Conservation (phyloP, 805 yeast species). For the Teunomyces panamensis region DNA sequence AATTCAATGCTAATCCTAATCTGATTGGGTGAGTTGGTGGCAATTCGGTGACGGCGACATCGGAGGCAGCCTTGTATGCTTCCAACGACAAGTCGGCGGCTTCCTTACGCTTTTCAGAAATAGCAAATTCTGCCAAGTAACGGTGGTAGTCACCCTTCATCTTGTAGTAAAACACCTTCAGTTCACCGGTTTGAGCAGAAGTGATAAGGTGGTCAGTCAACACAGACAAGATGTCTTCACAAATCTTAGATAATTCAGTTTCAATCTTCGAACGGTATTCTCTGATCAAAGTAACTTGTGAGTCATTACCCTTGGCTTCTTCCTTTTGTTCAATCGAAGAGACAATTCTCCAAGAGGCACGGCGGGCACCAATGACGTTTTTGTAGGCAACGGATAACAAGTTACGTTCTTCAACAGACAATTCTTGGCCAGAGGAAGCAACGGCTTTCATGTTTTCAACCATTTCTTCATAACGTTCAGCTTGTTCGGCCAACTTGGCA, state of each 20-base stretch:
- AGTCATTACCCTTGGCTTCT: slow-evolving; percentile 91
- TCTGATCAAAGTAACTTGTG: slow-evolving; percentile 85
- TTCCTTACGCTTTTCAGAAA: slow-evolving; percentile 84
- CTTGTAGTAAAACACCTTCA: slow-evolving; percentile 96
- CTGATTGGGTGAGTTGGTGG: slow-evolving; percentile 99
- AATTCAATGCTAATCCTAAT: slow-evolving; percentile 95
- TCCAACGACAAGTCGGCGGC: slow-evolving; percentile 91
- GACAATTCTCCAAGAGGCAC: slow-evolving; percentile 99
- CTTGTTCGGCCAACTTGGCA: slow-evolving; percentile 98
- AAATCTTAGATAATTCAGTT: slow-evolving; percentile 84
- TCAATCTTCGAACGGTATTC: slow-evolving; percentile 95
- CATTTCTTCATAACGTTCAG: slow-evolving; percentile 99
- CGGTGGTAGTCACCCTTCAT: slow-evolving; percentile 99
- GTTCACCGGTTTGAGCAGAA: slow-evolving; percentile 93
- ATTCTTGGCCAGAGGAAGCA: slow-evolving; percentile 92
- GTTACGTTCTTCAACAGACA: slow-evolving; percentile 97
- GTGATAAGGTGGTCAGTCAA: slow-evolving; percentile 88
- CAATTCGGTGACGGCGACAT: slow-evolving; percentile 92
- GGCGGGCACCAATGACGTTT: slow-evolving; percentile 97
- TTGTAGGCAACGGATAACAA: slow-evolving; percentile 95
- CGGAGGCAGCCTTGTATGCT: slow-evolving; percentile 93
- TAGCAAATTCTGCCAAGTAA: slow-evolving; percentile 95
- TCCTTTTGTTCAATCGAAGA: slow-evolving; percentile 98
- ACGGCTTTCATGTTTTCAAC: slow-evolving; percentile 98
- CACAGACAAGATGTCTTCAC: slow-evolving; percentile 89